These are phyloP conservation scores for Leccinum arenicola DNA, from an alignment of 768 basidiomycete species.

Conservation along the genomic window DNA sequence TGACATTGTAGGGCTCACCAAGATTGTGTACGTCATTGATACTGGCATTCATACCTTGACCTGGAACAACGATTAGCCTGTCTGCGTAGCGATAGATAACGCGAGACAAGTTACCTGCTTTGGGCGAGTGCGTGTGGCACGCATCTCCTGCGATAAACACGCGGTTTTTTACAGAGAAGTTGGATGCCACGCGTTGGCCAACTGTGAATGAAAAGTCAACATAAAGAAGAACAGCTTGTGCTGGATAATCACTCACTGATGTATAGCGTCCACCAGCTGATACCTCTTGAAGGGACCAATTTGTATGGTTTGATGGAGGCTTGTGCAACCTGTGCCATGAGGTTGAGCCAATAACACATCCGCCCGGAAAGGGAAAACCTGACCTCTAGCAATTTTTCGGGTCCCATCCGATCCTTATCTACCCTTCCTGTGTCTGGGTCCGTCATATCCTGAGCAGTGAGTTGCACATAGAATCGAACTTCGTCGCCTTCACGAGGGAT, in stretches of 20 bases:
- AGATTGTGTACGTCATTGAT: slow-evolving; percentile 57
- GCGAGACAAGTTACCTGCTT: slow-evolving; percentile 33
- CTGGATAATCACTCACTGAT: slow-evolving; percentile 33
- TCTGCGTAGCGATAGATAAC: background rate
- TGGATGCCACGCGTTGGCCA: slow-evolving; percentile 53
- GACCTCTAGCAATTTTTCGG: slow-evolving; percentile 41
- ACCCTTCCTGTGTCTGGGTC: slow-evolving; percentile 39
- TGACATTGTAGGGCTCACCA: slow-evolving; percentile 22
- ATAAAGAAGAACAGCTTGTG: background rate
- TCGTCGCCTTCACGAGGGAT: slow-evolving; percentile 50
- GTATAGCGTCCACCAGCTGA: slow-evolving; percentile 52
- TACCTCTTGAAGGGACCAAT: slow-evolving; percentile 28
- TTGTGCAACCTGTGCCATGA: slow-evolving; percentile 34
- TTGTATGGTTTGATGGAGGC: slow-evolving; percentile 41
- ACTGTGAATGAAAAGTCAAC: slow-evolving; percentile 30
- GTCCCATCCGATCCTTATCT: slow-evolving; percentile 37
- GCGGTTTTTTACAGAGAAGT: slow-evolving; percentile 45
- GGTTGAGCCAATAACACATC: background rate
- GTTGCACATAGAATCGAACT: slow-evolving; percentile 52
- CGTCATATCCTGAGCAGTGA: slow-evolving; percentile 38
- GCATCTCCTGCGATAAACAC: slow-evolving; percentile 59
- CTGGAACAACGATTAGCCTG: slow-evolving; percentile 29
- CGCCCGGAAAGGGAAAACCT: background rate
- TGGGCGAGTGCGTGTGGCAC: slow-evolving; percentile 45
- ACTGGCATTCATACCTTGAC: slow-evolving; percentile 53